These are phyloP conservation scores for Lecanicillium sp. DNA, from an alignment of 2,329 filamentous ascomycete species.

Conservation along the genomic window DNA sequence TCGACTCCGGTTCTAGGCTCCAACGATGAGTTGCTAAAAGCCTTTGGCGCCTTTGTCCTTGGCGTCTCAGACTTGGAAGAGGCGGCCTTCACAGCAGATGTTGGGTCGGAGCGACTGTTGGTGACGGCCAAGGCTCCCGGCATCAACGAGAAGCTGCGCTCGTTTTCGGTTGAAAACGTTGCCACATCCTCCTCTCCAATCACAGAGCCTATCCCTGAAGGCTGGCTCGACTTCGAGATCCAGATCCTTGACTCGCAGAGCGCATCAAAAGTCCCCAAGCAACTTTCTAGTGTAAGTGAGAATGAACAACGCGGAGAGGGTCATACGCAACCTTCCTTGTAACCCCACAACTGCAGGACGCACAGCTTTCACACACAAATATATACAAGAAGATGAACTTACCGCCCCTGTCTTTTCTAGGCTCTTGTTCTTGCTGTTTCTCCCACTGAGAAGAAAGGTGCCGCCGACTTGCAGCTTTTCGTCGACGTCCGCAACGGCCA, in stretches of 20 bases:
- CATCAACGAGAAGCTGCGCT: slow-evolving; percentile 6
- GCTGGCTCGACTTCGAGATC: slow-evolving; percentile 8
- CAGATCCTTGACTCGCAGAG: slow-evolving; percentile 1
- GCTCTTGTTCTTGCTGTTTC: slow-evolving; percentile 3
- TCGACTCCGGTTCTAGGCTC: background rate
- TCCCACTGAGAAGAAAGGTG: background rate
- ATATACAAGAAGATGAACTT: no score
- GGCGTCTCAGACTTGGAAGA: slow-evolving; percentile 10
- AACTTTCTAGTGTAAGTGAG: slow-evolving; percentile 11
- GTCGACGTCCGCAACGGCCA: slow-evolving; percentile 13
- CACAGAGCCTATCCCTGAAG: background rate
- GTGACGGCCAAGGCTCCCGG: slow-evolving; percentile 8
- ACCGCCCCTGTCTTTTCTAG: background rate
- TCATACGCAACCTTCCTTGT: background rate
- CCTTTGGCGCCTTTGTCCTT: slow-evolving; percentile 7
- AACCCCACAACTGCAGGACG: background rate
- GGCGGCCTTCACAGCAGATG: slow-evolving; percentile 9
- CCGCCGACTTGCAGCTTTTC: slow-evolving; percentile 10
- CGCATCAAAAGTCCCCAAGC: slow-evolving; percentile 7
- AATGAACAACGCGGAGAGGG: background rate
- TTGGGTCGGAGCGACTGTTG: slow-evolving; percentile 7
- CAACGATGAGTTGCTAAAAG: slow-evolving; percentile 4
- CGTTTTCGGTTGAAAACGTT: slow-evolving; percentile 1
- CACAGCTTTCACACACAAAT: background rate
- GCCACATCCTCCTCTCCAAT: background rate